phyloP scores from a whole-genome alignment of 305 asterid genomes.

The Fraxinus floribunda region DNA sequence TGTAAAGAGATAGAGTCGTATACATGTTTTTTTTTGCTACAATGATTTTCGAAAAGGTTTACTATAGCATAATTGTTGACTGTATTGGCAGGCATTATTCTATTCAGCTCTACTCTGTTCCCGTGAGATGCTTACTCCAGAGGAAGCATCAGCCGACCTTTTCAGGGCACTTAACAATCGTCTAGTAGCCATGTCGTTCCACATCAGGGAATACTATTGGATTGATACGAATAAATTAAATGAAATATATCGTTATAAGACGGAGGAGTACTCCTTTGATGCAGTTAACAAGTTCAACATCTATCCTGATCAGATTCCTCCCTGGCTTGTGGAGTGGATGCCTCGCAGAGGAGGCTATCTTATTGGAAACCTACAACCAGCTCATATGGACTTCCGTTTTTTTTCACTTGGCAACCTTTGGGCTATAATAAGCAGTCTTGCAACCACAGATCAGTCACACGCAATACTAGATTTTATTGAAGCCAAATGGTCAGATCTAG shows the following conservation, averaged over 20 bases:
- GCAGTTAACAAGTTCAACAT: slow-evolving; percentile 96
- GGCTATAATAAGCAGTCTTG: slow-evolving; percentile 76
- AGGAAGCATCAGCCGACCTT: slow-evolving; percentile 76
- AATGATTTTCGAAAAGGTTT: background rate
- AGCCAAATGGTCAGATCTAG: slow-evolving; percentile 85
- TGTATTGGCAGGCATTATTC: slow-evolving; percentile 66
- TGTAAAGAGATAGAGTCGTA: background rate
- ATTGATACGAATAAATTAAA: slow-evolving; percentile 78
- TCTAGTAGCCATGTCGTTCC: slow-evolving; percentile 76
- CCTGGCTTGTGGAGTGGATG: slow-evolving; percentile 98
- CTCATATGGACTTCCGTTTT: slow-evolving; percentile 97
- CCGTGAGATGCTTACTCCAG: slow-evolving; percentile 86
- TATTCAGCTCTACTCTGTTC: slow-evolving; percentile 87
- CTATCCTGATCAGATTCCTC: slow-evolving; percentile 95
- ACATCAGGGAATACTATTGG: slow-evolving; percentile 93
- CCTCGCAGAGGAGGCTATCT: slow-evolving; percentile 83
- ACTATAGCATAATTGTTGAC: slow-evolving; percentile 10
- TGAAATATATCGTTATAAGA: slow-evolving; percentile 84
- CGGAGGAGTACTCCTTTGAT: slow-evolving; percentile 92
- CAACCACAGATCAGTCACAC: slow-evolving; percentile 80
- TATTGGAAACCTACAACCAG: slow-evolving; percentile 94
- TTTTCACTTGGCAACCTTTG: slow-evolving; percentile 88
- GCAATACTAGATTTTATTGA: slow-evolving; percentile 85
- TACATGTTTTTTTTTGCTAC: background rate
- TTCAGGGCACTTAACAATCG: slow-evolving; percentile 73